phyloP scores from a whole-genome alignment of 169 alveolate species.

The Eimeria praecox region DNA sequence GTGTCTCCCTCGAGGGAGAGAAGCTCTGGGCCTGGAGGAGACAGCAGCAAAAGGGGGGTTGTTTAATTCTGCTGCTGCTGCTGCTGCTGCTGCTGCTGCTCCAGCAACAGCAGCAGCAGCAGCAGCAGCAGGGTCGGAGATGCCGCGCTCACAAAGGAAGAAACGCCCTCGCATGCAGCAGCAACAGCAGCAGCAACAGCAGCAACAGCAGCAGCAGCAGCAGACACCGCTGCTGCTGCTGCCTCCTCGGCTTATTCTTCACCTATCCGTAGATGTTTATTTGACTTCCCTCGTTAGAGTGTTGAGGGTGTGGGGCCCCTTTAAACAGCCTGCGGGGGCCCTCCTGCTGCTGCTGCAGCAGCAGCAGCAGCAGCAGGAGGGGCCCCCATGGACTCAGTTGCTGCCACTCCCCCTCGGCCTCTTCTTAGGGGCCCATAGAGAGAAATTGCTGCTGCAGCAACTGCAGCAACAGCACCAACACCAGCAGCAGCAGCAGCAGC shows the following conservation, averaged over 20 bases:
- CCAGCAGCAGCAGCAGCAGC: neutral
- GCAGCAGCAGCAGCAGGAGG: neutral
- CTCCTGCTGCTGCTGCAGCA: constrained; percentile 37
- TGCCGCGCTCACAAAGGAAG: neutral
- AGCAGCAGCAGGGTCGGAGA: neutral
- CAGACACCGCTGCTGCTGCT: neutral
- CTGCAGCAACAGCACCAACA: neutral
- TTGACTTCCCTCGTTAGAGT: neutral
- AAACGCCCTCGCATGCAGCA: neutral
- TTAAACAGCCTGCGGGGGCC: neutral
- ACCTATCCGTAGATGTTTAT: neutral
- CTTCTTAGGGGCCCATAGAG: neutral
- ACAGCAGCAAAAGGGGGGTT: too few species aligned
- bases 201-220: constrained; percentile 42
- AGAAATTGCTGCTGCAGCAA: neutral
- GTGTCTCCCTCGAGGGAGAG: constrained; percentile 17
- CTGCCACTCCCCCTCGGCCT: neutral
- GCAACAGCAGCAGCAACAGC: neutral
- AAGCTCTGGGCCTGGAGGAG: constrained; percentile 16
- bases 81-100: too few species aligned
- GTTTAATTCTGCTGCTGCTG: too few species aligned
- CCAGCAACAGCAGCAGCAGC: neutral
- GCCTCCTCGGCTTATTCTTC: neutral
- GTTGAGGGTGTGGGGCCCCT: neutral
- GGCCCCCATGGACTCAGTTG: neutral